A percentile compares a stretch with the other conserved stretches of the same genome.
These are phyloP conservation scores for Echites panduratus DNA, from an alignment of 257 asterid species.

Conservation along the genomic window DNA sequence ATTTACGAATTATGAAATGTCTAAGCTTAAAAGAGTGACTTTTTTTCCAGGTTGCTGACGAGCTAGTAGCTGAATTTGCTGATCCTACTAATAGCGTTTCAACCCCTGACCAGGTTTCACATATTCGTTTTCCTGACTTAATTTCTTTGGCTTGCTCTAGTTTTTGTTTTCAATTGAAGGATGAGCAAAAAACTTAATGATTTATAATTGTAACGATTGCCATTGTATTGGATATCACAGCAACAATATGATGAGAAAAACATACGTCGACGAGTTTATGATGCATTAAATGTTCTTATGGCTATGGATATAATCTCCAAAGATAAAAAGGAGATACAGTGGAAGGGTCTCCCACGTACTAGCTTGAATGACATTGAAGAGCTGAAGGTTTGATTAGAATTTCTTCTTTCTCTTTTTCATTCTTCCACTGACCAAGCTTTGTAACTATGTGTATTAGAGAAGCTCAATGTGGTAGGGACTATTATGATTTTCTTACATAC, in stretches of 20 bases:
- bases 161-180: background rate
- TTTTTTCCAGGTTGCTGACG: slow-evolving; percentile 85
- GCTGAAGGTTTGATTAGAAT: slow-evolving; percentile 43
- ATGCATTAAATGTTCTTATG: slow-evolving; percentile 95
- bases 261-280: slow-evolving; percentile 92
- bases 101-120: slow-evolving; percentile 84
- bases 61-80: slow-evolving; percentile 93
- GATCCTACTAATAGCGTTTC: slow-evolving; percentile 55
- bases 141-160: background rate
- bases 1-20: background rate
- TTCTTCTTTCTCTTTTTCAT: background rate
- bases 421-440: background rate
- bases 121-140: slow-evolving; percentile 4
- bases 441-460: background rate
- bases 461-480: background rate
- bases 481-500: background rate
- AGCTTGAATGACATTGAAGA: slow-evolving; percentile 83
- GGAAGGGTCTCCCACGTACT: slow-evolving; percentile 95
- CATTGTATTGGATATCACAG: slow-evolving; percentile 31
- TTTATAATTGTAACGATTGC: background rate
- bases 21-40: slow-evolving; percentile 16
- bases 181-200: background rate
- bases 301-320: slow-evolving; percentile 98
- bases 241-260: slow-evolving; percentile 99
- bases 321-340: slow-evolving; percentile 96